These are phyloP conservation scores for Cutaneotrichosporon mucoides DNA, from an alignment of 1,284 basidiomycete genomes.

Conservation along the genomic window DNA sequence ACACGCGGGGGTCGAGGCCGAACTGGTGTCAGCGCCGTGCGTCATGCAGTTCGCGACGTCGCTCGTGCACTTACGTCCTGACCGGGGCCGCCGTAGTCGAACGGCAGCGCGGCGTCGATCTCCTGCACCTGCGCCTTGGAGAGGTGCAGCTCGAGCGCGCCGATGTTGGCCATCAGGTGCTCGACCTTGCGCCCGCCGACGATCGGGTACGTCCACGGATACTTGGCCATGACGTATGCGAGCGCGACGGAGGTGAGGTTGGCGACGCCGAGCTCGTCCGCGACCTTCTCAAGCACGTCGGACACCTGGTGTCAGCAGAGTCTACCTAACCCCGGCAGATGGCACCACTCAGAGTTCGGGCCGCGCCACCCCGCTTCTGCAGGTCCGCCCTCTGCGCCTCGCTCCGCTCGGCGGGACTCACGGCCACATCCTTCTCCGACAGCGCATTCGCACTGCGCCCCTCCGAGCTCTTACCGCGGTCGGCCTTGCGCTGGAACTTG, in stretches of 20 bases:
- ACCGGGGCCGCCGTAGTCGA: constrained; percentile 27
- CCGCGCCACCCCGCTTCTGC: too few species aligned
- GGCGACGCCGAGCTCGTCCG: constrained; percentile 47
- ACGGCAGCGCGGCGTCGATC: constrained; percentile 37
- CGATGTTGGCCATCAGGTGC: constrained; percentile 37
- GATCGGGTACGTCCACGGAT: constrained; percentile 41
- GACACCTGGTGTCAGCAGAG: background rate
- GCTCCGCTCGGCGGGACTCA: constrained; percentile 5
- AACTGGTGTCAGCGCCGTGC: constrained; percentile 15
- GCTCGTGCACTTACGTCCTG: constrained; percentile 23
- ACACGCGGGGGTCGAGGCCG: constrained; percentile 21
- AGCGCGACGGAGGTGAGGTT: constrained; percentile 26
- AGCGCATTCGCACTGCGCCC: constrained; percentile 16
- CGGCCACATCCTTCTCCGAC: constrained; percentile 29
- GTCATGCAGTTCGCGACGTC: constrained; percentile 9
- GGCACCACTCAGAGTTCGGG: too few species aligned
- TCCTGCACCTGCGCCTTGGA: constrained; percentile 39
- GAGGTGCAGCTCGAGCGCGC: constrained; percentile 45
- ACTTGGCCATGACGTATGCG: constrained; percentile 14
- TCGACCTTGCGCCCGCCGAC: constrained; percentile 47
- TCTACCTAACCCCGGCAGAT: too few species aligned
- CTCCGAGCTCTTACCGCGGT: constrained; percentile 39
- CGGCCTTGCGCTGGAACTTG: constrained; percentile 44
- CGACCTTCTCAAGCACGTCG: constrained; percentile 38
- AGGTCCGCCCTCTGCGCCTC: background rate